A percentile compares a stretch with the other conserved stretches of the same genome.
These are phyloP conservation scores for Houttuynia cordata DNA, from an alignment of 164 flowering plant species.

Conservation along the genomic window DNA sequence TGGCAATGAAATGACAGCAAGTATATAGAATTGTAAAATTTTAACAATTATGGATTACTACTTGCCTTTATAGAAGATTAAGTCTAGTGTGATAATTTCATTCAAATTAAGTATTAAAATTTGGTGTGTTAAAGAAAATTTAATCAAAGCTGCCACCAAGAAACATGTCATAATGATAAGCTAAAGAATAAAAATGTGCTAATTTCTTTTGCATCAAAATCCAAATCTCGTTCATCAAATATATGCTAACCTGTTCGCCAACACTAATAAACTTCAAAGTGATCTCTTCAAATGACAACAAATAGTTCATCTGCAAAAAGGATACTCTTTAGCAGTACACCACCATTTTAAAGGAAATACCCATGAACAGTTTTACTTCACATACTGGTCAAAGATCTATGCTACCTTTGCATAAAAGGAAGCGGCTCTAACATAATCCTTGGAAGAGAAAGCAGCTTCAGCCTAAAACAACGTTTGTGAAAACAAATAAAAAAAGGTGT, in stretches of 20 bases:
- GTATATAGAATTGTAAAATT: too few species aligned
- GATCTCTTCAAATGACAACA: conserved; percentile 95
- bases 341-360: neutral
- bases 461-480: conserved; percentile 50
- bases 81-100: too few species aligned
- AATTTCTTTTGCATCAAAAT: too few species aligned
- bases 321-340: neutral
- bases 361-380: neutral
- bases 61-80: too few species aligned
- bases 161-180: neutral
- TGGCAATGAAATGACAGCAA: too few species aligned
- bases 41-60: too few species aligned
- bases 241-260: conserved; percentile 59
- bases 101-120: too few species aligned
- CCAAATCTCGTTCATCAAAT: too few species aligned
- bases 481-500: neutral
- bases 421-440: conserved; percentile 83
- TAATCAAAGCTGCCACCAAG: too few species aligned
- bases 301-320: conserved; percentile 62
- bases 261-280: conserved; percentile 79
- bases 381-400: conserved; percentile 4
- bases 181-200: neutral
- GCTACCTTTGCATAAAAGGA: conserved; percentile 91
- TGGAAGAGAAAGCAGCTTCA: conserved; percentile 76
- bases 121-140: too few species aligned